Evolutionary conservation across 768 basidiomycete species (phyloP).

Genomic region (Pulveroboletus sp.): DNA sequence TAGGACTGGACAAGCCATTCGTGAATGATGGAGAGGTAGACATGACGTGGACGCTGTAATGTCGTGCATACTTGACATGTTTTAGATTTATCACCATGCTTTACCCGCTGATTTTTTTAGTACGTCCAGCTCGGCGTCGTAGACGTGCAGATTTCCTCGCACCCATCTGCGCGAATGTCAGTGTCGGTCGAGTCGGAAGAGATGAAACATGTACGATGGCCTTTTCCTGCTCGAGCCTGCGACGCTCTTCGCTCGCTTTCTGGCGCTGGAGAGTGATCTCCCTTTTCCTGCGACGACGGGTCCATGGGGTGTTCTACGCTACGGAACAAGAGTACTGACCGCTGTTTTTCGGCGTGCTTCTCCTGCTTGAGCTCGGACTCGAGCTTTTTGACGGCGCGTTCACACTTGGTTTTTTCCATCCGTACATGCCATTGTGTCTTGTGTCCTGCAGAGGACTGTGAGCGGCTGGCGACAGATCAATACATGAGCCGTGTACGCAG

Average conservation of each 20-base stretch:
- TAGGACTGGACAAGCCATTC: constrained; percentile 85
- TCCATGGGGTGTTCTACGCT: neutral
- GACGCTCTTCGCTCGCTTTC: constrained; percentile 70
- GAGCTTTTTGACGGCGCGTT: constrained; percentile 69
- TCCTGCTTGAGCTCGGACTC: constrained; percentile 74
- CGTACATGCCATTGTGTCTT: constrained; percentile 72
- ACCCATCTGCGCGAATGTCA: constrained; percentile 58
- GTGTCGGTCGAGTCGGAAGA: neutral
- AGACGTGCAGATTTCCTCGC: constrained; percentile 73
- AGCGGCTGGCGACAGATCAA: constrained; percentile 46
- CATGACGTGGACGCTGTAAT: constrained; percentile 69
- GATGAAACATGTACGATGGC: constrained; percentile 17
- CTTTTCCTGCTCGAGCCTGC: constrained; percentile 45
- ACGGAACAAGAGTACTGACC: constrained; percentile 37
- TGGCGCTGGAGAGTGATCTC: constrained; percentile 70
- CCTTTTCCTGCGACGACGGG: constrained; percentile 45
- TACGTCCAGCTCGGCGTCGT: constrained; percentile 68
- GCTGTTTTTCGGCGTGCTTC: constrained; percentile 62
- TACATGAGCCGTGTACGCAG: neutral
- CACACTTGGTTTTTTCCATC: constrained; percentile 65
- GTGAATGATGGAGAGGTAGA: constrained; percentile 76
- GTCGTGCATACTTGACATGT: neutral
- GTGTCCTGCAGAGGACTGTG: constrained; percentile 61
- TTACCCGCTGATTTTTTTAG: constrained; percentile 80
- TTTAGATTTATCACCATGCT: constrained; percentile 6